Percentiles rank a stretch among this genome's conserved stretches.
phyloP scores from a whole-genome alignment of 2,329 filamentous ascomycete species.

The Aurifilum marmelostoma region DNA sequence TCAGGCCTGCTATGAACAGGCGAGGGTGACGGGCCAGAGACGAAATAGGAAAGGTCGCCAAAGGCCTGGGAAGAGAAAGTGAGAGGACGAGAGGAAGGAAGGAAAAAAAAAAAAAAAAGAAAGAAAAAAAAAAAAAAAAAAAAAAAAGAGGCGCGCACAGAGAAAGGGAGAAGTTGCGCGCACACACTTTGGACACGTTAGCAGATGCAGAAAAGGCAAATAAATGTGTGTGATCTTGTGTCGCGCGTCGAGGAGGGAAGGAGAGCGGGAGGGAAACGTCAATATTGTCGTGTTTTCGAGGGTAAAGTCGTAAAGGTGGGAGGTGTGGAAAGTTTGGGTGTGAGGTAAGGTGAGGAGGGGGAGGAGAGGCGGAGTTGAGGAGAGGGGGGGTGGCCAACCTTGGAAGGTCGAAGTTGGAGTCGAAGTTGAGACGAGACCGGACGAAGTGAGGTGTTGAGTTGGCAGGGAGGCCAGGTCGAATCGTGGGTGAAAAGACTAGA shows the following conservation, averaged over 20 bases:
- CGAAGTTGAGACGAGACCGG: slow-evolving; percentile 3
- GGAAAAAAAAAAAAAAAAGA: background rate
- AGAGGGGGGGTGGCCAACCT: background rate
- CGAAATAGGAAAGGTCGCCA: slow-evolving; percentile 9
- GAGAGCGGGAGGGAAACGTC: background rate
- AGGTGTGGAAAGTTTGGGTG: background rate
- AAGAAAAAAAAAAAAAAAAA: background rate
- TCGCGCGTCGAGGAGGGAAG: background rate
- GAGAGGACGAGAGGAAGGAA: no score
- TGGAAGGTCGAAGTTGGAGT: background rate
- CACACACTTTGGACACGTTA: background rate
- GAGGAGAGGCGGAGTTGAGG: slow-evolving; percentile 4
- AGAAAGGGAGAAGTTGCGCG: background rate
- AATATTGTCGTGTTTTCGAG: background rate
- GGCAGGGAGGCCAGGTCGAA: slow-evolving; percentile 3
- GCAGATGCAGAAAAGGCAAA: background rate
- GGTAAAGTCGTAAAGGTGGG: background rate
- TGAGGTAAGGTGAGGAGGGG: background rate
- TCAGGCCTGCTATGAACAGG: slow-evolving; percentile 3
- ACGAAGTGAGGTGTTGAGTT: slow-evolving; percentile 12
- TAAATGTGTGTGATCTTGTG: background rate
- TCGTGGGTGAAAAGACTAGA: background rate
- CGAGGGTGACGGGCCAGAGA: slow-evolving; percentile 7
- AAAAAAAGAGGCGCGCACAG: background rate
- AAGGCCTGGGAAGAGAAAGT: background rate